phyloP scores from a whole-genome alignment of 108 stramenopile genomes.

The Discostella pseudostelligera region DNA sequence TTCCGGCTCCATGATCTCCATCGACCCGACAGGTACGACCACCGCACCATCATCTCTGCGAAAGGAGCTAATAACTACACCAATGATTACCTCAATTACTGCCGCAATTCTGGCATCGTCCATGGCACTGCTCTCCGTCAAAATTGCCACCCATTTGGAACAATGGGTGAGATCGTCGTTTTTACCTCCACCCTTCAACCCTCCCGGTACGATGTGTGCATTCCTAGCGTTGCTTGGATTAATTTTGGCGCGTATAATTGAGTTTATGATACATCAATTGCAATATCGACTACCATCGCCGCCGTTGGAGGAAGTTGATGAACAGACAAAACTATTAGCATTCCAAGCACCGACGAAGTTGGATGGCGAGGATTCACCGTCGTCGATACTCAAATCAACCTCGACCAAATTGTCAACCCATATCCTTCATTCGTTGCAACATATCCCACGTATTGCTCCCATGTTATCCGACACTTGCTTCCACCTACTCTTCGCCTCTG shows the following conservation, averaged over 20 bases:
- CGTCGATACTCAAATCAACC: no score
- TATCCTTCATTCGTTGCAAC: slow-evolving; percentile 1
- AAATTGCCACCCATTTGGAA: slow-evolving; percentile 22
- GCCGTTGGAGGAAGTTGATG: no score
- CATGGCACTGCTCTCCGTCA: slow-evolving; percentile 17
- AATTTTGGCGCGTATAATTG: slow-evolving; percentile 14
- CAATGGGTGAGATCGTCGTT: slow-evolving; percentile 7
- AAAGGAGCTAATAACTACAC: not conserved
- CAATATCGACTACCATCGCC: no score
- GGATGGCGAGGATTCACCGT: not conserved
- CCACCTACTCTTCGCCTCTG: slow-evolving; percentile 63
- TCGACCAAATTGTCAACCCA: not conserved
- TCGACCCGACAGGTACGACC: no score
- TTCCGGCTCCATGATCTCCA: not conserved
- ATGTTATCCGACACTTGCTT: slow-evolving; percentile 54
- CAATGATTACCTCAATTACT: slow-evolving; percentile 6
- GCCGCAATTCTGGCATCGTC: slow-evolving; percentile 19
- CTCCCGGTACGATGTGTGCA: slow-evolving; percentile 68
- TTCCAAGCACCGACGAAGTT: not conserved
- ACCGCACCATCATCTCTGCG: not conserved
- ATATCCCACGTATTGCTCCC: slow-evolving; percentile 35
- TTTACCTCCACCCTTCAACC: slow-evolving; percentile 2
- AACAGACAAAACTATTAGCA: slow-evolving; percentile 2
- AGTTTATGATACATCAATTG: not conserved
- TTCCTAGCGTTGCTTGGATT: slow-evolving; percentile 55